Percentiles rank a stretch among this genome's conserved stretches.
Evolutionary conservation across 495 filamentous ascomycete species (phyloP).

Genomic region (Aspergillus bertholletiae): DNA sequence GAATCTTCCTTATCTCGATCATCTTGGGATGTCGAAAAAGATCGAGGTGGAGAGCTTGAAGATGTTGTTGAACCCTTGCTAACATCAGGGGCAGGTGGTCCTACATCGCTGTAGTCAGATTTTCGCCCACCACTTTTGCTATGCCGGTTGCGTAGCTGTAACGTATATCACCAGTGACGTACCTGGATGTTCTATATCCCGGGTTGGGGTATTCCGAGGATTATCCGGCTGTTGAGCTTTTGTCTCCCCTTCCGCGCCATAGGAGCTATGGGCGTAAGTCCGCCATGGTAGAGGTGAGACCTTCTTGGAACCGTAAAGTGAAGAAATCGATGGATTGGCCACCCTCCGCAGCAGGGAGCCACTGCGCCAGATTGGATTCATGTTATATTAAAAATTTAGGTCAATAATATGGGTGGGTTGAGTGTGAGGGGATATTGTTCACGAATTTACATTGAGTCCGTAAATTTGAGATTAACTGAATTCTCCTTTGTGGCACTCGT

Average conservation of each 20-base stretch:
- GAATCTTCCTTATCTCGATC: neutral
- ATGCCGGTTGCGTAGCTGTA: neutral
- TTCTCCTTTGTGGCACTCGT: neutral
- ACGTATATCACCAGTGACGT: neutral
- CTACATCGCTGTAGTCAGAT: conserved; percentile 1
- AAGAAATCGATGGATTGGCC: neutral
- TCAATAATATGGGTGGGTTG: neutral
- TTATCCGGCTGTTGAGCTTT: conserved; percentile 6
- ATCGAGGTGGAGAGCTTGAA: neutral
- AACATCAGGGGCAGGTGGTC: conserved; percentile 20
- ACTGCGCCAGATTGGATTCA: conserved; percentile 7
- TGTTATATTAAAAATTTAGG: neutral
- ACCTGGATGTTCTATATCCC: conserved; percentile 29
- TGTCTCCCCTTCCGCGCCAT: conserved; percentile 17
- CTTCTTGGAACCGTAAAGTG: neutral
- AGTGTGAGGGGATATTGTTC: neutral
- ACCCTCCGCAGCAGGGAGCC: neutral
- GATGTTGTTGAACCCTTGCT: conserved; percentile 6
- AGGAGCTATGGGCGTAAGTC: conserved; percentile 19
- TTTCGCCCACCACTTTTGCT: too few relatives aligned
- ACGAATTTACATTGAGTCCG: too few relatives aligned
- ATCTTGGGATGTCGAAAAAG: conserved; percentile 1
- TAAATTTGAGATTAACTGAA: too few relatives aligned
- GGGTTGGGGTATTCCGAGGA: conserved; percentile 11
- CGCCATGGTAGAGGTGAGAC: conserved; percentile 1